These are phyloP conservation scores for Stagonosporopsis rhizophila DNA, from an alignment of 2,329 filamentous ascomycete species.

Conservation along the genomic window DNA sequence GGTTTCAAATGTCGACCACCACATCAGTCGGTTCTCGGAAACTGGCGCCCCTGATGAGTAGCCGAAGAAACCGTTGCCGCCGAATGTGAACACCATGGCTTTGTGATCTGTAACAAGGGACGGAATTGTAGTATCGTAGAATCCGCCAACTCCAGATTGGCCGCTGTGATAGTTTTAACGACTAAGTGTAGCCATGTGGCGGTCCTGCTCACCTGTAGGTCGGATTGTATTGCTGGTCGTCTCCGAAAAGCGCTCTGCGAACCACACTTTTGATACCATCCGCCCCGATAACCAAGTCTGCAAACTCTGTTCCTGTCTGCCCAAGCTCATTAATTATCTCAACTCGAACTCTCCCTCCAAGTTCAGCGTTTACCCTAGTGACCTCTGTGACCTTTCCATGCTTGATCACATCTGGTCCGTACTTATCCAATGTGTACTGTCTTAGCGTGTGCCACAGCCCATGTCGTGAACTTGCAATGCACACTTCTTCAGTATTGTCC, in stretches of 20 bases:
- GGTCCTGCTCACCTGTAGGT: conserved; percentile 25
- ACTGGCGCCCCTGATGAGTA: not conserved
- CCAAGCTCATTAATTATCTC: not conserved
- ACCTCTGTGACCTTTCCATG: conserved; percentile 22
- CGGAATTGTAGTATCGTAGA: not conserved
- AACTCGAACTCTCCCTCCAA: not conserved
- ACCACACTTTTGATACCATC: conserved; percentile 40
- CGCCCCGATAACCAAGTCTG: conserved; percentile 40
- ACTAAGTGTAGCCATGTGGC: not conserved
- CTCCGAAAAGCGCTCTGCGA: conserved; percentile 27
- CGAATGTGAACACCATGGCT: conserved; percentile 2
- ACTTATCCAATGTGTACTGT: conserved; percentile 18
- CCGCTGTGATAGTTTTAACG: conserved; percentile 29
- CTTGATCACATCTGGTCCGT: conserved; percentile 18
- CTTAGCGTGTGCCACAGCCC: conserved; percentile 33
- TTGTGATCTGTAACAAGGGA: not conserved
- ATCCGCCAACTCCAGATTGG: conserved; percentile 28
- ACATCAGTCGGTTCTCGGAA: not conserved
- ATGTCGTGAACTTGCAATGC: conserved; percentile 30
- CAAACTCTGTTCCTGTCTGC: conserved; percentile 19
- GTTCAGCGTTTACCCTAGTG: not conserved
- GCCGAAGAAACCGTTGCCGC: conserved; percentile 4
- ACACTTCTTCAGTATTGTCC: conserved; percentile 21
- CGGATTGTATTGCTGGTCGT: conserved; percentile 22
- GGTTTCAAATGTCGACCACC: conserved; percentile 7